These are phyloP conservation scores for Lepidium africanum DNA, from an alignment of 345 rosid species.

Conservation along the genomic window DNA sequence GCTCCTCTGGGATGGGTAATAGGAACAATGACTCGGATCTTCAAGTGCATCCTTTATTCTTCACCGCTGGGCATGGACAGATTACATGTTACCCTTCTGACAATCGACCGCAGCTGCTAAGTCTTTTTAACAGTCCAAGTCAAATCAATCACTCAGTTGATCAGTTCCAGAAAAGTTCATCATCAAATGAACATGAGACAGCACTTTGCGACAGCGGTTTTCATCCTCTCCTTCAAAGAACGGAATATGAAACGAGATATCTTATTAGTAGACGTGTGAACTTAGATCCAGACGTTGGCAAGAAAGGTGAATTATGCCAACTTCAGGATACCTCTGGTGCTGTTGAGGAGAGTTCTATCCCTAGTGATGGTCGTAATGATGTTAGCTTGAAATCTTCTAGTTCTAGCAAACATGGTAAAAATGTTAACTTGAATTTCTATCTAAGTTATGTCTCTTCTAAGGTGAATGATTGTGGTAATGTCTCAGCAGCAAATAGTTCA, in stretches of 20 bases:
- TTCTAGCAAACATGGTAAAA: conserved; percentile 37
- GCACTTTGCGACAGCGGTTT: conserved; percentile 52
- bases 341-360: conserved; percentile 28
- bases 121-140: conserved; percentile 61
- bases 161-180: conserved; percentile 31
- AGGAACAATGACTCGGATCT: conserved; percentile 43
- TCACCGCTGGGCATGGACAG: conserved; percentile 52
- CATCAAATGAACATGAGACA: conserved; percentile 37
- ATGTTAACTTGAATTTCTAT: conserved; percentile 68
- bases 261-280: conserved; percentile 21
- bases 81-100: conserved; percentile 58
- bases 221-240: conserved; percentile 83
- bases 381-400: conserved; percentile 21
- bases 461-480: conserved; percentile 30
- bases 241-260: conserved; percentile 35
- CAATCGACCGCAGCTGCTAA: conserved; percentile 69
- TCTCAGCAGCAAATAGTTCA: conserved; percentile 22
- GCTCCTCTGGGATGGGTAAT: conserved; percentile 37
- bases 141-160: conserved; percentile 36
- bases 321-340: conserved; percentile 27
- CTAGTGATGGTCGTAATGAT: conserved; percentile 24
- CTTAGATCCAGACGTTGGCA: conserved; percentile 26
- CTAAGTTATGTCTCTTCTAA: conserved; percentile 52
- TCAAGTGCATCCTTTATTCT: conserved; percentile 89
- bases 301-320: conserved; percentile 33